Evolutionary conservation across 1,139 yeast genomes (phyloP).

Genomic region (Taphrina pruni): DNA sequence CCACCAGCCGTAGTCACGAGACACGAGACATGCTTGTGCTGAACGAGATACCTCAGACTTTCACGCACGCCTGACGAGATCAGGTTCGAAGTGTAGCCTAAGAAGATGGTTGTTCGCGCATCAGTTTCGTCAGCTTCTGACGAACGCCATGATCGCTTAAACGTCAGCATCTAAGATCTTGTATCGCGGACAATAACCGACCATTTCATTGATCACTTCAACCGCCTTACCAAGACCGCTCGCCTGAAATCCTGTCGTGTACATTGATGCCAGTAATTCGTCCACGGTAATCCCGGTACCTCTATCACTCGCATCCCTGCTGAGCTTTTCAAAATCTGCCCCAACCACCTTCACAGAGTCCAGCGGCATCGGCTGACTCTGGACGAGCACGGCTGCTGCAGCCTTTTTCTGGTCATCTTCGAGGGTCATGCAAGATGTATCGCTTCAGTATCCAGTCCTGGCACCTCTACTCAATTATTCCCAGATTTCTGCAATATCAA

Average conservation of each 20-base stretch:
- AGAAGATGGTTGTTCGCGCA: conserved; percentile 85
- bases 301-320: conserved; percentile 57
- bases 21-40: conserved; percentile 92
- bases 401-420: conserved; percentile 52
- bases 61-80: conserved; percentile 94
- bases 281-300: conserved; percentile 64
- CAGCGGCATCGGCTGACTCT: conserved; percentile 84
- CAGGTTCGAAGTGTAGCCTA: conserved; percentile 97
- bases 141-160: conserved; percentile 57
- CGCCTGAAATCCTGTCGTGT: conserved; percentile 98
- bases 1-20: conserved; percentile 98
- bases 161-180: background rate
- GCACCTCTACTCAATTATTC: too few species aligned
- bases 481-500: too few species aligned
- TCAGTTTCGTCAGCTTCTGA: conserved; percentile 54
- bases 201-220: conserved; percentile 86
- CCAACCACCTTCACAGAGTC: conserved; percentile 80
- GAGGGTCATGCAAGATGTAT: background rate
- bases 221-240: conserved; percentile 84
- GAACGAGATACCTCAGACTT: conserved; percentile 83
- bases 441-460: background rate
- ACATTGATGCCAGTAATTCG: conserved; percentile 81
- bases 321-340: conserved; percentile 74
- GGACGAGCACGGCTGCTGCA: conserved; percentile 85
- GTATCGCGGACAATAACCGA: background rate